phyloP scores from a whole-genome alignment of 1,139 yeast genomes.

The Meyerozyma sp. region DNA sequence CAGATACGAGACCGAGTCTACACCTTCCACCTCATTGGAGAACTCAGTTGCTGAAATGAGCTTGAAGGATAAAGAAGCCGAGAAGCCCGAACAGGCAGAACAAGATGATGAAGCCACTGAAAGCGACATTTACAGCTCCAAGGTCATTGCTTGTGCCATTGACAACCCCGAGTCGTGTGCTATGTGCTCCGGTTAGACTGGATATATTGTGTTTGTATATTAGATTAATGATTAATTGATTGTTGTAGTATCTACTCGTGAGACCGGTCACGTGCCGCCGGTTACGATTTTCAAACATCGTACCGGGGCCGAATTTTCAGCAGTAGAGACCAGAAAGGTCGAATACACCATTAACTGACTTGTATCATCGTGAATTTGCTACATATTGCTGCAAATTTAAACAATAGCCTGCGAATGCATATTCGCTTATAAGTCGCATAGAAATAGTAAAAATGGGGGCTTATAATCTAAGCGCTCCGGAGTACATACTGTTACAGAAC shows the following conservation, averaged over 20 bases:
- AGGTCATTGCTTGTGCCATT: conserved; percentile 94
- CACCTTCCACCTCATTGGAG: conserved; percentile 40
- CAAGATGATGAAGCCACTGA: conserved; percentile 20
- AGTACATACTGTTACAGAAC: background rate
- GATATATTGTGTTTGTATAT: conserved; percentile 3
- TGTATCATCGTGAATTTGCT: background rate
- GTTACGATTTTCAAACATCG: background rate
- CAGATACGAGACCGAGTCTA: background rate
- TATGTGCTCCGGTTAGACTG: conserved; percentile 89
- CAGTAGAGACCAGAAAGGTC: background rate
- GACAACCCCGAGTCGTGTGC: conserved; percentile 96
- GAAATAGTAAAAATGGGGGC: background rate
- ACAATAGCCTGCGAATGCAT: background rate
- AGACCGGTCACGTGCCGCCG: background rate
- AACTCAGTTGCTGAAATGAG: conserved; percentile 43
- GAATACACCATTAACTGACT: background rate
- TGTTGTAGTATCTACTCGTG: background rate
- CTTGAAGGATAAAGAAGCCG: conserved; percentile 17
- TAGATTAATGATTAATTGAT: conserved; percentile 3
- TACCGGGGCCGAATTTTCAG: background rate
- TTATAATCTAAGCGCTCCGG: background rate
- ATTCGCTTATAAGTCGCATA: background rate
- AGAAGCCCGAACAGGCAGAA: conserved; percentile 13
- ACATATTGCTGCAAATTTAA: background rate
- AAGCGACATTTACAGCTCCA: conserved; percentile 80